Evolutionary conservation across 2,329 filamentous ascomycete genomes (phyloP).

Genomic region (Penicillium sp.): DNA sequence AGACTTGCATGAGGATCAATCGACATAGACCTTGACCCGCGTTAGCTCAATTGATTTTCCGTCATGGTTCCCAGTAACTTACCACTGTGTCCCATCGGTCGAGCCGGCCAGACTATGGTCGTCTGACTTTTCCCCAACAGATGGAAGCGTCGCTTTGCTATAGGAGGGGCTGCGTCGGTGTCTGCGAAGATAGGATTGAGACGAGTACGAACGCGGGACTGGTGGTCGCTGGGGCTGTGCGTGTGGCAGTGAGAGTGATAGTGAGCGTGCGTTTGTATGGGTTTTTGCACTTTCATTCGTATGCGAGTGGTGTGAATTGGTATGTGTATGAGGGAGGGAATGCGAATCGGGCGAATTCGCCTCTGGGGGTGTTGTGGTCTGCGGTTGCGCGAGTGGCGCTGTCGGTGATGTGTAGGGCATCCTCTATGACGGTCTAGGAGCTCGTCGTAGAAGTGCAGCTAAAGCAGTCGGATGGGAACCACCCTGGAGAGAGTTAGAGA

Average conservation of each 20-base stretch:
- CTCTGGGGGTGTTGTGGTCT: neutral
- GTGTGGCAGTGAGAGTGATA: conserved; percentile 19
- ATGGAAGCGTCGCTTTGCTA: conserved; percentile 27
- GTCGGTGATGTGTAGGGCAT: conserved; percentile 15
- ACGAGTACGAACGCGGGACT: conserved; percentile 55
- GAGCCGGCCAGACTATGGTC: conserved; percentile 15
- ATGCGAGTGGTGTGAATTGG: too few relatives aligned
- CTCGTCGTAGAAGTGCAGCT: neutral
- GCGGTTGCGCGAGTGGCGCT: conserved; percentile 5
- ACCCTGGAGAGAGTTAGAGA: neutral
- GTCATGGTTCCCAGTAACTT: neutral
- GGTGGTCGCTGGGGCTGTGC: conserved; percentile 39
- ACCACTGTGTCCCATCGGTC: conserved; percentile 6
- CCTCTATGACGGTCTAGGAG: neutral
- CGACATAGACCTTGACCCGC: conserved; percentile 13
- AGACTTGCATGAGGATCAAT: conserved; percentile 56
- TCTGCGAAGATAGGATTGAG: conserved; percentile 59
- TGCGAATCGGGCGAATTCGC: neutral
- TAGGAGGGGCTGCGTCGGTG: conserved; percentile 58
- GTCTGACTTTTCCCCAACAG: conserved; percentile 27
- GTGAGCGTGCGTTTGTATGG: conserved; percentile 16
- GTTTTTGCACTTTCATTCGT: neutral
- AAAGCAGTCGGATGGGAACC: neutral
- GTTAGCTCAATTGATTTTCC: neutral
- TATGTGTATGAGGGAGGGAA: conserved; percentile 5